Evolutionary conservation across 2,329 filamentous ascomycete species (phyloP), one percentile per base, ranked within the genome.

Genomic region (Aspergillus proliferans): DNA sequence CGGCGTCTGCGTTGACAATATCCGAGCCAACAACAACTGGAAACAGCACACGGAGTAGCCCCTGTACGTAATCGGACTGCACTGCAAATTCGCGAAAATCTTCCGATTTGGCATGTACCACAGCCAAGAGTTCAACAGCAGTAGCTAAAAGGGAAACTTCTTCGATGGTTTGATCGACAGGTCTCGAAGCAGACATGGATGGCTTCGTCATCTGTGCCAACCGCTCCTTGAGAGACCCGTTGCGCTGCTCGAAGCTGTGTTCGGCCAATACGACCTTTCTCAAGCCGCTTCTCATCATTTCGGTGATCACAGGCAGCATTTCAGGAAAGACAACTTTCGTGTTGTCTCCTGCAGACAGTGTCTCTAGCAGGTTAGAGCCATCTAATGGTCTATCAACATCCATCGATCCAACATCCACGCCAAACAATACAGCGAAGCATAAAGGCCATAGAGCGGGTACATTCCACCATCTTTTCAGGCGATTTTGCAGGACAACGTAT

Each of bases 1-100:
- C 93, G 0, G 84, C 87, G 59, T 93, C 87, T 0, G 93, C 84
- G 47, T 82, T 86, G 36, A 96, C 85, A 19, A 84, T 79, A 68
- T 96, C 89, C 10, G 88, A 85, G 58, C 88, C 92, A 22, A 95
- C 90, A 45, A 96, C 80, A 15, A 93, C 82, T 1, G 93, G 91
- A 63, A 93, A 98, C 2, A 97, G 74, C 10, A 89, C 85, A 33
- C 83, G 81, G 0, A 96, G 76, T 3, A 98, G 73, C 43, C 89
- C 77, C 52, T 92, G 84, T 1, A 92, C 75, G 68, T 95, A 97
- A 41, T 87, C 86, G 0, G 91, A 94, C 0, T 79, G 80, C 9
- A 86, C 71, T 0, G 88, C 82, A 66, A 94, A 96, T 41, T 96
- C 90, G 49, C 87, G 81, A 65, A 97, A 97, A 22, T 80, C 79